Evolutionary conservation across 2,329 filamentous ascomycete genomes (phyloP).

Genomic region (Davidsoniella australis): DNA sequence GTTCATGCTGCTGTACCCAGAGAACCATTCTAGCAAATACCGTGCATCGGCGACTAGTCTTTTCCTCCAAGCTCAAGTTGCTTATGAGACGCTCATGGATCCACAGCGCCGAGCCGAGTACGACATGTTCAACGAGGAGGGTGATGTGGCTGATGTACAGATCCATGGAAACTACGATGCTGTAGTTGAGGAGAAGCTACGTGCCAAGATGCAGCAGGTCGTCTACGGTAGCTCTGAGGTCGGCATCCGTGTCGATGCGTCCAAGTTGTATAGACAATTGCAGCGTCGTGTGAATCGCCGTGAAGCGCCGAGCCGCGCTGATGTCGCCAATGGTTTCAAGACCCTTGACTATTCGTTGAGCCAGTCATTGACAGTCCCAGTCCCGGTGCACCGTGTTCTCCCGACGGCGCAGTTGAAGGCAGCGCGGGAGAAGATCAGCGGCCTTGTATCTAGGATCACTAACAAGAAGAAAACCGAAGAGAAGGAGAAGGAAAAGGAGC

Average conservation of each 20-base stretch:
- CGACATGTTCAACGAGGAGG: constrained; percentile 18
- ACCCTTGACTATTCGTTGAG: constrained; percentile 25
- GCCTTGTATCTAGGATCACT: neutral
- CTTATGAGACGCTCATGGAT: constrained; percentile 32
- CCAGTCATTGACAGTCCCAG: constrained; percentile 21
- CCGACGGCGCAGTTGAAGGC: constrained; percentile 16
- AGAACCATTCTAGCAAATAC: constrained; percentile 24
- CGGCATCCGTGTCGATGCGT: constrained; percentile 23
- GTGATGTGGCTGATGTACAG: constrained; percentile 5
- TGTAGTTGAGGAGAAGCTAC: constrained; percentile 14
- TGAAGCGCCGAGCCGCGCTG: neutral
- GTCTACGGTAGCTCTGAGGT: constrained; percentile 19
- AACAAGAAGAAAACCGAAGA: neutral
- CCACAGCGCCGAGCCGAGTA: constrained; percentile 26
- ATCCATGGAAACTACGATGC: constrained; percentile 14
- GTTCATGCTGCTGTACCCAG: constrained; percentile 27
- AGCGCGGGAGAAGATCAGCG: neutral
- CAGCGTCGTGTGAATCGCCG: constrained; percentile 1
- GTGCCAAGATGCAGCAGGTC: constrained; percentile 11
- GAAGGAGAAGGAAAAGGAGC: constrained; percentile 8
- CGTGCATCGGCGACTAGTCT: constrained; percentile 24
- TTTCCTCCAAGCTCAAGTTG: constrained; percentile 25
- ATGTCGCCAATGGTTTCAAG: constrained; percentile 11
- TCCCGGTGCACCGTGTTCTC: constrained; percentile 19
- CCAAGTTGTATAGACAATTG: constrained; percentile 10